Evolutionary conservation across 2,329 filamentous ascomycete genomes (phyloP), one percentile per base, ranked within the genome.

Genomic region (Fusarium brevicatenulatum): DNA sequence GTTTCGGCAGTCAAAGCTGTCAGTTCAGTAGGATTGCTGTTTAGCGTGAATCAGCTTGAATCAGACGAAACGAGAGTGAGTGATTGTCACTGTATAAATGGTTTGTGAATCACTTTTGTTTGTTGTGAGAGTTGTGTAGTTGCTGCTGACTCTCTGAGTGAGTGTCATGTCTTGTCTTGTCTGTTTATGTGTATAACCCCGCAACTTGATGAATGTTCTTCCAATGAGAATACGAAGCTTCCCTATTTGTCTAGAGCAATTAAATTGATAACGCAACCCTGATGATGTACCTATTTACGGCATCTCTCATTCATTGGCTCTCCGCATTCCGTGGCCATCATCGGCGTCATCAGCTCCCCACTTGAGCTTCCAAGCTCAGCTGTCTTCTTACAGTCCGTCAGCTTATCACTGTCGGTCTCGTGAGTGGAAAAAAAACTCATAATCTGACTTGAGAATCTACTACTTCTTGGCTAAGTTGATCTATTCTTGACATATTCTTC

Each of bases 281-380:
- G 42, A 42, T 60, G 15, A 54, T 54, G 50, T 40, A 40, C 34
- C 50, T 54, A n/a, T 40, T 54, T 54, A 30, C 28, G 15, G 36
- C n/a, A 42, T 34, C 58, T 70, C 46, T 57, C 50, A 49, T 66
- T 70, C 57, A 66, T 70, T 70, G 66, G 66, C 52, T 69, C 58
- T 69, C 66, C 58, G 46, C 37, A 62, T 50, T 68, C 50, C 53
- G 36, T 43, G 44, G 43, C 25, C 56, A 63, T 65, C 62, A 65
- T 65, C 66, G 46, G 55, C 66, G 62, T 70, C 56, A 53, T 63
- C 71, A 62, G 56, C 69, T 74, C 67, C 63, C 58, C 63, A 65
- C 62, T 46, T 55, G 56, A 63, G 49, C 49, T 74, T 73, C 62
- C 54, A 66, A 70, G 57, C 58, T 71, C 61, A 53, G 46, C 46